Conservation (phyloP, 441 rosid species). For the Pelargonium myrrhifolium region DNA sequence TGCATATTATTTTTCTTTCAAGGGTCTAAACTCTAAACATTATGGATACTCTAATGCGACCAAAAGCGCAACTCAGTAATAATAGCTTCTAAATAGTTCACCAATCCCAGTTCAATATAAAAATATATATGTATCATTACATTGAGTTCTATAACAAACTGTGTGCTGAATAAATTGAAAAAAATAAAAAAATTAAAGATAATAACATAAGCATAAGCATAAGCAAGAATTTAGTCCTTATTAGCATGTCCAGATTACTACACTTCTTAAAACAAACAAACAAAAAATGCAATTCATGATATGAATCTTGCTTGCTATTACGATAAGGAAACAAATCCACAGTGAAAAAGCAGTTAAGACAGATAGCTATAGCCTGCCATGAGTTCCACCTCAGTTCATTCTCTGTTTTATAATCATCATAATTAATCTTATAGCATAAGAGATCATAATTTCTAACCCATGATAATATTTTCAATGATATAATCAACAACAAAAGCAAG, state of each 20-base stretch:
- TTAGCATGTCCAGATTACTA: background rate
- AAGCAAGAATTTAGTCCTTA: background rate
- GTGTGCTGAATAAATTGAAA: background rate
- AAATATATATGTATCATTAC: background rate
- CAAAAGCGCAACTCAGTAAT: background rate
- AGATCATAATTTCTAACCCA: background rate
- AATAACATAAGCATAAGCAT: background rate
- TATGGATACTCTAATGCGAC: too few relatives aligned
- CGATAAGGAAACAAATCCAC: background rate
- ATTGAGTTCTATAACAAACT: background rate
- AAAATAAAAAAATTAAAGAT: background rate
- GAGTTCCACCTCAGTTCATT: too few relatives aligned
- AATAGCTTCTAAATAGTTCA: background rate
- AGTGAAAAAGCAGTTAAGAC: too few relatives aligned
- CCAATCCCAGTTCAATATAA: background rate
- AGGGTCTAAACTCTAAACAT: too few relatives aligned
- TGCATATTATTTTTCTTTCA: too few relatives aligned
- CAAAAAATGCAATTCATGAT: background rate
- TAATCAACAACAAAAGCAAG: constrained; percentile 3
- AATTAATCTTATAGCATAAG: background rate
- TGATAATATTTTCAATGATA: background rate
- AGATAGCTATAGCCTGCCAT: too few relatives aligned
- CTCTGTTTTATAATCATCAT: too few relatives aligned
- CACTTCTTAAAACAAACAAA: background rate
- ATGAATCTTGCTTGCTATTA: constrained; percentile 1